phyloP scores from a whole-genome alignment of 2,329 filamentous ascomycete genomes.

The Talaromyces sp. region DNA sequence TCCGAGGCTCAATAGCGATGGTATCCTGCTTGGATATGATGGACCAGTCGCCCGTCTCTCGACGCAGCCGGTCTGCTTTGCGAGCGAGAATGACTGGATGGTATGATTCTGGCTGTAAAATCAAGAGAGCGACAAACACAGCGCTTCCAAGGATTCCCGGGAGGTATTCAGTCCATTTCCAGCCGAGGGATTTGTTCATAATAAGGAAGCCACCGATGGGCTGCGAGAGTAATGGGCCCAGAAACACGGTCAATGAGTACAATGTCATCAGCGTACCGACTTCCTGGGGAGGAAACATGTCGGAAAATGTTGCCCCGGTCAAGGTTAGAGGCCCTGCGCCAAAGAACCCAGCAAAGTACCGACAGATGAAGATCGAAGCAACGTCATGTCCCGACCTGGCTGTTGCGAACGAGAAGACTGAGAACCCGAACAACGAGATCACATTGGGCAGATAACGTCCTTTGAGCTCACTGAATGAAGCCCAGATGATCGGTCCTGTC shows the following conservation, averaged over 20 bases:
- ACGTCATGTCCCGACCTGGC: slow-evolving; percentile 43
- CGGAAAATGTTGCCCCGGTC: slow-evolving; percentile 63
- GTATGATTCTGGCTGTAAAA: slow-evolving; percentile 42
- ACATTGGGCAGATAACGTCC: slow-evolving; percentile 54
- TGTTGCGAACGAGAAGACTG: slow-evolving; percentile 59
- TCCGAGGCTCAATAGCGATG: slow-evolving; percentile 20
- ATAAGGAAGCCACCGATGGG: slow-evolving; percentile 30
- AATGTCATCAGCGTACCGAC: slow-evolving; percentile 55
- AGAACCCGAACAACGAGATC: slow-evolving; percentile 47
- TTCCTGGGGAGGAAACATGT: slow-evolving; percentile 56
- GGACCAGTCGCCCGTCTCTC: slow-evolving; percentile 38
- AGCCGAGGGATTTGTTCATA: slow-evolving; percentile 29
- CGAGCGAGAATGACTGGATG: slow-evolving; percentile 36
- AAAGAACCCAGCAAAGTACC: slow-evolving; percentile 58
- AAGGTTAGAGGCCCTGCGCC: slow-evolving; percentile 60
- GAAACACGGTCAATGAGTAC: slow-evolving; percentile 38
- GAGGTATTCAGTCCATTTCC: slow-evolving; percentile 50
- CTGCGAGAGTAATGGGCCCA: slow-evolving; percentile 36
- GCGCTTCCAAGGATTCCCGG: slow-evolving; percentile 36
- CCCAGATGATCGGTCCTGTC: slow-evolving; percentile 54
- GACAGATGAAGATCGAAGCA: slow-evolving; percentile 53
- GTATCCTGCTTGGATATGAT: slow-evolving; percentile 31
- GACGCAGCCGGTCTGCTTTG: slow-evolving; percentile 34
- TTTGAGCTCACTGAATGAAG: slow-evolving; percentile 59
- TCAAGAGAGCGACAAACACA: slow-evolving; percentile 28